Percentiles rank a stretch among this genome's conserved stretches.
Evolutionary conservation across 169 alveolate genomes (phyloP).

Genomic region (Plasmodium coatneyi): DNA sequence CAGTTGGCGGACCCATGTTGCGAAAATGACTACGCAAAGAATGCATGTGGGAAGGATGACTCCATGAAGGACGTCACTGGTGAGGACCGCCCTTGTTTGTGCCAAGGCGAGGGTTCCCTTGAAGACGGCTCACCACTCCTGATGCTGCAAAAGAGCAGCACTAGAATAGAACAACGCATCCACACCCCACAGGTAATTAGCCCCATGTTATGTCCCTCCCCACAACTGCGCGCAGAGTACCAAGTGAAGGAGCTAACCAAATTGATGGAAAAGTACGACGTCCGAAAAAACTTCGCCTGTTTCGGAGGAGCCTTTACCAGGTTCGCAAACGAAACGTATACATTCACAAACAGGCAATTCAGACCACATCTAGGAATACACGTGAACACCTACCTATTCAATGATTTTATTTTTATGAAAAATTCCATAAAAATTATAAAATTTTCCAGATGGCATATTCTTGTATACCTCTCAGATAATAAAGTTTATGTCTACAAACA

Average conservation of each 20-base stretch:
- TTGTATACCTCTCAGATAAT: conserved; percentile 37
- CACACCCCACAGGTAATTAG: background rate
- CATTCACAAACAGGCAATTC: conserved; percentile 17
- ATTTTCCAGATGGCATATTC: conserved; percentile 72
- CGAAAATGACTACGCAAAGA: background rate
- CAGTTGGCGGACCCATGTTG: background rate
- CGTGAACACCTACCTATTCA: conserved; percentile 32
- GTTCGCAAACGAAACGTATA: conserved; percentile 40
- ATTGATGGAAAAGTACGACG: conserved; percentile 2
- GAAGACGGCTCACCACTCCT: background rate
- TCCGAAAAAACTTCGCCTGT: conserved; percentile 17
- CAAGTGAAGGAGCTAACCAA: background rate
- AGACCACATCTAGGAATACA: conserved; percentile 49
- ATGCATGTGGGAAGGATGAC: background rate
- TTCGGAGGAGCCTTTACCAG: conserved; percentile 5
- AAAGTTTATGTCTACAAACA: conserved; percentile 36
- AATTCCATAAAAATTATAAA: conserved; percentile 26
- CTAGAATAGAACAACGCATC: background rate
- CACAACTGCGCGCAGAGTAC: background rate
- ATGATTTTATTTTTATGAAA: background rate
- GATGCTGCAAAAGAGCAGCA: background rate
- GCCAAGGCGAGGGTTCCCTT: background rate
- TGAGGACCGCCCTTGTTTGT: background rate
- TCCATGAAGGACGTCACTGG: background rate
- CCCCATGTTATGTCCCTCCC: background rate